phyloP scores from a whole-genome alignment of 1,284 basidiomycete genomes.

The Takashimella koratensis region DNA sequence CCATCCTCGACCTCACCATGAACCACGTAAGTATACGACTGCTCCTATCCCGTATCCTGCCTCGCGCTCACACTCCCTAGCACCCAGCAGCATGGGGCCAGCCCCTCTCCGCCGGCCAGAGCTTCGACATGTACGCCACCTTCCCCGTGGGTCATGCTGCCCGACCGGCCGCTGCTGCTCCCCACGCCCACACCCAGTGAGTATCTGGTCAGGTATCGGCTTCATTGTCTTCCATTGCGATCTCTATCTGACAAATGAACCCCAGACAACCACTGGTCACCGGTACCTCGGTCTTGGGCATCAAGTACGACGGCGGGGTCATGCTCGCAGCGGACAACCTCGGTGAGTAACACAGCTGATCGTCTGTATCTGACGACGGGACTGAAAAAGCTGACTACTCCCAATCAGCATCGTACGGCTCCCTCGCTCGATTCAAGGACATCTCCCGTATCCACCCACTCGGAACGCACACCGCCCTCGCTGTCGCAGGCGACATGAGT shows the following conservation, averaged over 20 bases:
- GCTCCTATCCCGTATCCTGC: neutral
- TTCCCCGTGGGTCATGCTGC: constrained; percentile 23
- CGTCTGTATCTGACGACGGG: no score
- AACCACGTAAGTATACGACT: constrained; percentile 22
- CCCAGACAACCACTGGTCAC: constrained; percentile 94
- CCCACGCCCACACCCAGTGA: constrained; percentile 27
- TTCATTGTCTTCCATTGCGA: neutral
- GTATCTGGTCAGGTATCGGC: neutral
- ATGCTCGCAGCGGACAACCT: constrained; percentile 99
- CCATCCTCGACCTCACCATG: constrained; percentile 7
- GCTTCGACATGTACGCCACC: constrained; percentile 42
- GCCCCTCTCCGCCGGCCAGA: constrained; percentile 34
- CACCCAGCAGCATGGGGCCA: constrained; percentile 48
- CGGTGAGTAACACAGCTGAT: constrained; percentile 61
- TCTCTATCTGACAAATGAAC: no score
- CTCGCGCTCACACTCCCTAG: constrained; percentile 14
- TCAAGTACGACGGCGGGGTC: constrained; percentile 93
- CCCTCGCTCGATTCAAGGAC: constrained; percentile 94
- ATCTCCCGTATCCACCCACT: constrained; percentile 81
- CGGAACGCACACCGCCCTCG: constrained; percentile 77
- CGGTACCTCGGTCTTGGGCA: constrained; percentile 88
- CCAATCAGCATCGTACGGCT: constrained; percentile 87
- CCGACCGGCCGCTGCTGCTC: constrained; percentile 8
- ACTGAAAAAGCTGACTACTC: neutral
- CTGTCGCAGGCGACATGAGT: constrained; percentile 93